These are phyloP conservation scores for Amphichorda felina DNA, from an alignment of 2,329 filamentous ascomycete genomes.

Conservation along the genomic window DNA sequence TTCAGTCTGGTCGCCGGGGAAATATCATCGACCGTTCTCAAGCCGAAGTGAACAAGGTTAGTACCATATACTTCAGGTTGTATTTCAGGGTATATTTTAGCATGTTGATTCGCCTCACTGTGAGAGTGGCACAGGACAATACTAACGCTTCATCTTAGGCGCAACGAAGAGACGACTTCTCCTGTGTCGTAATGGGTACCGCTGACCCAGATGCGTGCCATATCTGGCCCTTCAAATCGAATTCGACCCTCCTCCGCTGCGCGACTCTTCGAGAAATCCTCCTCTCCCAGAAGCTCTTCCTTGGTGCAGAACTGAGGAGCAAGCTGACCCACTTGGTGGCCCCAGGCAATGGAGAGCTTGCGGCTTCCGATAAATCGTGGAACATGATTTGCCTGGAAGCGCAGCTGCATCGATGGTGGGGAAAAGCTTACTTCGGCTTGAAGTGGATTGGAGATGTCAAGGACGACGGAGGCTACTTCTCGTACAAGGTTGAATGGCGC, in stretches of 20 bases:
- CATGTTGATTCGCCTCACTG: background rate
- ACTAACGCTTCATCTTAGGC: background rate
- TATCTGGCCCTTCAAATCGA: background rate
- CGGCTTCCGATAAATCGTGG: background rate
- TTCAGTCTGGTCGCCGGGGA: background rate
- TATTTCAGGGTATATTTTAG: background rate
- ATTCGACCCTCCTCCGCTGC: background rate
- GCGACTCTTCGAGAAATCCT: background rate
- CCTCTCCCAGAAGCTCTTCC: background rate
- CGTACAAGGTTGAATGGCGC: background rate
- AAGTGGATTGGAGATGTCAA: background rate
- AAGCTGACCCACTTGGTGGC: background rate
- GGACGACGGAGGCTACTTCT: background rate
- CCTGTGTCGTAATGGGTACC: background rate
- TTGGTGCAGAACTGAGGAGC: background rate
- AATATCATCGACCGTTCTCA: background rate
- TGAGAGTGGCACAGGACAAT: no score
- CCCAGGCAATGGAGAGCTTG: background rate
- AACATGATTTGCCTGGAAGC: background rate
- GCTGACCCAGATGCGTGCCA: background rate
- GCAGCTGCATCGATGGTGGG: background rate
- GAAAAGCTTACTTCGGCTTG: background rate
- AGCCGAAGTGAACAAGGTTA: background rate
- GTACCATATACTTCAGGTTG: background rate
- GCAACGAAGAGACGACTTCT: background rate